These are phyloP conservation scores for Coriaria nepalensis DNA, from an alignment of 306 rosid species.

Conservation along the genomic window DNA sequence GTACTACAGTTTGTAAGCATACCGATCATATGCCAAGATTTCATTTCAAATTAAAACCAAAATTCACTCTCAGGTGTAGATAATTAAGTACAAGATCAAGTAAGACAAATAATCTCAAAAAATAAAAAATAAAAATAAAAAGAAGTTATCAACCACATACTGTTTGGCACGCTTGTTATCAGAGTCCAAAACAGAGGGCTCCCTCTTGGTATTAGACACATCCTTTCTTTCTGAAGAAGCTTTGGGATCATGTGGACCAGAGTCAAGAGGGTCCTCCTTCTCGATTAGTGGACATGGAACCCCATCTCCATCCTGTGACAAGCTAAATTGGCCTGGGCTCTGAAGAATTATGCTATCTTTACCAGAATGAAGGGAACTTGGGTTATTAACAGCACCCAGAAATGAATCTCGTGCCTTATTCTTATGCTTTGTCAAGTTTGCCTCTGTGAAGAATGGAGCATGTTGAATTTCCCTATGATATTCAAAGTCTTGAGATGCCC, in stretches of 20 bases:
- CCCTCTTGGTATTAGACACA: constrained; percentile 29
- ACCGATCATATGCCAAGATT: too few species aligned
- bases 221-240: constrained; percentile 57
- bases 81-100: too few species aligned
- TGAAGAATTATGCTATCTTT: constrained; percentile 44
- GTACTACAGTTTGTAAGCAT: neutral
- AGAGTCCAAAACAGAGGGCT: constrained; percentile 51
- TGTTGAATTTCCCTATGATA: constrained; percentile 59
- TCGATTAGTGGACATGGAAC: constrained; percentile 35
- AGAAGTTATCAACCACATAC: constrained; percentile 31
- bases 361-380: constrained; percentile 37
- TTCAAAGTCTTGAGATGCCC: constrained; percentile 79
- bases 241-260: constrained; percentile 47
- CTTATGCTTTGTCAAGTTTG: constrained; percentile 49
- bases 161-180: constrained; percentile 97
- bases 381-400: constrained; percentile 27
- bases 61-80: too few species aligned
- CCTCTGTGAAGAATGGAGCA: constrained; percentile 42
- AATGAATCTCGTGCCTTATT: constrained; percentile 71
- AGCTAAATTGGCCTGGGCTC: constrained; percentile 44
- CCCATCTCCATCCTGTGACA: constrained; percentile 61
- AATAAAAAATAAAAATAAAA: constrained; percentile 15
- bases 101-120: constrained; percentile 9
- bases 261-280: constrained; percentile 42
- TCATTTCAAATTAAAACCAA: too few species aligned